Evolutionary conservation across 768 basidiomycete species (phyloP), one percentile per base, ranked within the genome.

Genomic region (Agaricus blazei): DNA sequence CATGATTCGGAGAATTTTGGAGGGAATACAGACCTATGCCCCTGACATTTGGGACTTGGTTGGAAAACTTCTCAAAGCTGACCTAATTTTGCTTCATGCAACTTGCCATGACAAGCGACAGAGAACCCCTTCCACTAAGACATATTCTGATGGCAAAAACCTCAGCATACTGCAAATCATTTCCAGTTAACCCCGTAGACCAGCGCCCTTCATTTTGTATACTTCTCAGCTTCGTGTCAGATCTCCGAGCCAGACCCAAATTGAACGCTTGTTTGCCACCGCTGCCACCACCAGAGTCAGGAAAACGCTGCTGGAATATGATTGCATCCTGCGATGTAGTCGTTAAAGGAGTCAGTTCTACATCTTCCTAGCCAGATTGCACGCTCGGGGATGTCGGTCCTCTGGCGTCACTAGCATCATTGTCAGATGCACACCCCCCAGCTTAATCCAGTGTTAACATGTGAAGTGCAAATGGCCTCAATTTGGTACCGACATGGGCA

Each of bases 241-340:
- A 45, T 45, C 44, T 45, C 5, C n/a, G 40, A 41, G 40, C 40
- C 40, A 41, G 40, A 41, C 40, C 40, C 12, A 41, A 41, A 41
- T 41, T 41, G 40, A 41, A 42, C 41, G 37, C 38, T 48, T 4
- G n/a, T 41, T 42, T 48, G 41, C 27, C 34, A 15, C 29, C 37
- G 26, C 46, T 38, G 24, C 54, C 54, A 46, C 54, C 54, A 42
- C 47, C 47, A 55, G 27, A 41, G 54, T 24, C 46, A 41, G 29
- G 47, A 31, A 19, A 23, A 42, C 29, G 31, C 28, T 24, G n/a
- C n/a, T 19, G 45, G 34, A 34, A 34, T 8, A 34, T 34, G 34
- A 34, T 34, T 37, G 29, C 47, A 48, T 31, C 41, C 47, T 40
- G 47, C 38, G 41, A 55, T 29, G 11, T 19, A 52, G 26, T 38